Conservation (phyloP, 2,329 filamentous ascomycete species). For the Cladosporium phlei region DNA sequence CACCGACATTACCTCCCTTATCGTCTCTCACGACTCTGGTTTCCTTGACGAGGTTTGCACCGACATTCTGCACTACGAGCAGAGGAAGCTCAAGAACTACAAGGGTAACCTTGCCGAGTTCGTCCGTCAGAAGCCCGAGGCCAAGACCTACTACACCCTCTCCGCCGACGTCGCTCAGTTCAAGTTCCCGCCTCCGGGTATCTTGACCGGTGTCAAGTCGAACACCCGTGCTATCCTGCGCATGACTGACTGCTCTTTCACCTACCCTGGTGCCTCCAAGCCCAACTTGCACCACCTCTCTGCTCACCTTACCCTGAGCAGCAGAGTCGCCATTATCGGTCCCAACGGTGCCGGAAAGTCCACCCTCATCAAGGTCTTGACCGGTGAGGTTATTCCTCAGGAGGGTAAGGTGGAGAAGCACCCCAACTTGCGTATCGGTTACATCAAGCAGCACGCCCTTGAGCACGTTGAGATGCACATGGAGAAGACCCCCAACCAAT, state of each 20-base stretch:
- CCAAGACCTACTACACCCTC: constrained; percentile 96
- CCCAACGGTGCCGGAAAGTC: constrained; percentile 98
- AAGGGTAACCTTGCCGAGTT: constrained; percentile 79
- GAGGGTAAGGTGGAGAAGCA: constrained; percentile 92
- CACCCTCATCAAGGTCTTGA: constrained; percentile 94
- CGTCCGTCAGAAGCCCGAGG: constrained; percentile 85
- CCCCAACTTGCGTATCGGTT: constrained; percentile 95
- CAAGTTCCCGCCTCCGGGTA: constrained; percentile 95
- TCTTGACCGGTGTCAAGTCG: constrained; percentile 91
- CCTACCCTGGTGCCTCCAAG: constrained; percentile 85
- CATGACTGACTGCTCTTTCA: constrained; percentile 86
- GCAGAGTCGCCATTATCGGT: constrained; percentile 91
- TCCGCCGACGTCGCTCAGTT: constrained; percentile 85
- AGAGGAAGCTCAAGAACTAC: constrained; percentile 89
- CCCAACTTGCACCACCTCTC: constrained; percentile 83
- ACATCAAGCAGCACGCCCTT: constrained; percentile 98
- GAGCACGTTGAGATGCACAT: constrained; percentile 99
- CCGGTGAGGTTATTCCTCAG: constrained; percentile 82
- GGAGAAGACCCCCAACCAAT: constrained; percentile 98
- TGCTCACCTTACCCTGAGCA: constrained; percentile 83
- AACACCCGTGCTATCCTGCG: constrained; percentile 89
- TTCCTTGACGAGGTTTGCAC: constrained; percentile 98
- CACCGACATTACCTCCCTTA: constrained; percentile 92
- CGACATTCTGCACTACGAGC: constrained; percentile 98
- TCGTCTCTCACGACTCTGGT: constrained; percentile 96